Conservation (phyloP, 2,329 filamentous ascomycete species). For the Didymella exigua region DNA sequence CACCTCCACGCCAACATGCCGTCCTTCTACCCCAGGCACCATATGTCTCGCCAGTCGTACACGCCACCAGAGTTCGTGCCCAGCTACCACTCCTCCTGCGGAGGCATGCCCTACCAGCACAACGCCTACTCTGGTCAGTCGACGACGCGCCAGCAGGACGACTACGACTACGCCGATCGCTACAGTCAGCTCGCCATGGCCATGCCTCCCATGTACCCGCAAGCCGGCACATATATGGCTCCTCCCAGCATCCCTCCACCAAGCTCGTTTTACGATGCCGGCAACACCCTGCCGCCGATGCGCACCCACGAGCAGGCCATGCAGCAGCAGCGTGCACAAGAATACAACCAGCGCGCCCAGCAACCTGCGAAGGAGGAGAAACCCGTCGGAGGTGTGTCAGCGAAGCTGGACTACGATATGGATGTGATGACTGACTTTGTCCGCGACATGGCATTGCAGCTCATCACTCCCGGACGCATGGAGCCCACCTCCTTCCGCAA, state of each 20-base stretch:
- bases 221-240: constrained; percentile 48
- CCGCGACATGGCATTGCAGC: constrained; percentile 80
- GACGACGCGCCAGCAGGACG: constrained; percentile 50
- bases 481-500: constrained; percentile 81
- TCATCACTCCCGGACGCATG: constrained; percentile 66
- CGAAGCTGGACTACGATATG: constrained; percentile 95
- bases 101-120: constrained; percentile 54
- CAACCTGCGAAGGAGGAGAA: constrained; percentile 65
- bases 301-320: constrained; percentile 46
- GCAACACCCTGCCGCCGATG: constrained; percentile 55
- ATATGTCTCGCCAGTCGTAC: constrained; percentile 51
- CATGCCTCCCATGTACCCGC: constrained; percentile 49
- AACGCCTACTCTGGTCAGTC: constrained; percentile 51
- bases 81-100: constrained; percentile 52
- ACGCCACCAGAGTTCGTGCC: constrained; percentile 57
- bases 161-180: constrained; percentile 54
- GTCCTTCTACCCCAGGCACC: constrained; percentile 56
- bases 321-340: constrained; percentile 51
- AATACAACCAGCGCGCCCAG: constrained; percentile 46
- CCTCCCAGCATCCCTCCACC: constrained; percentile 44
- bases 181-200: constrained; percentile 53
- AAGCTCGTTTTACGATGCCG: constrained; percentile 53
- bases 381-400: constrained; percentile 83
- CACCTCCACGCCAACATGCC: constrained; percentile 53
- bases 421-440: constrained; percentile 96